Base-by-base conservation (phyloP, 2,329 filamentous ascomycete genomes). In the Fusarium tjaetaba region DNA sequence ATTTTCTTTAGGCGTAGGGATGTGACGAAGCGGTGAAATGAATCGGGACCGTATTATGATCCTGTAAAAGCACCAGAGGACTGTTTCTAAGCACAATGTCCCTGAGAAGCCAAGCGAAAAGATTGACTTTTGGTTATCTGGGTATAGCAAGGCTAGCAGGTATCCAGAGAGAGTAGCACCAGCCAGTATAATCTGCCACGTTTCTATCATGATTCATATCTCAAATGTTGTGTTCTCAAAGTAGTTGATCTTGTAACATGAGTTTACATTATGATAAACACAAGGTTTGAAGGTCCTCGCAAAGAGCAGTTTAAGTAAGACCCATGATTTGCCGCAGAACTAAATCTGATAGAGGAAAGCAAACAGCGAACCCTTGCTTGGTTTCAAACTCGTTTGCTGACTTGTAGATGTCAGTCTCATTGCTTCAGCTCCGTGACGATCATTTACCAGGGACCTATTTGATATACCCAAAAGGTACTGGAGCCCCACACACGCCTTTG, bases 21-120 rank as follows among this genome's bases (percentile, higher is more conserved):
- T 78, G 46, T 82, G 80, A 8, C 84, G 81, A 63, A 89, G 79
- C 3, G 86, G 85, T 14, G 87, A 89, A 69, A 88, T 81, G 71
- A 83, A 78, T 39, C 83, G 83, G 22, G 87, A 86, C 71, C 85
- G 88, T 22, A 88, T 76, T 30, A 88, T 76, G 15, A 86, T 74
- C 4, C 69, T 73, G 80, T 84, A 88, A n/a, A 83, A 11, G 26
- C 41, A 78, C 78, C 81, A 86, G 5, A 73, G 46, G 7, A 81
- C 32, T 30, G 81, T 46, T 1, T 57, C 30, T 26, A n/a, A 7
- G 2, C 9, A 36, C 9, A 34, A 5, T 0, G 18, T 22, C 2
- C 3, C 39, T 34, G 36, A 22, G 7, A 57, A 57, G 18, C 39
- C 28, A 15, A 24, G 10, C 16, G 46, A 22, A 57, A 36, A 46